phyloP scores from a whole-genome alignment of 169 alveolate species.

The Plasmodium sp. region DNA sequence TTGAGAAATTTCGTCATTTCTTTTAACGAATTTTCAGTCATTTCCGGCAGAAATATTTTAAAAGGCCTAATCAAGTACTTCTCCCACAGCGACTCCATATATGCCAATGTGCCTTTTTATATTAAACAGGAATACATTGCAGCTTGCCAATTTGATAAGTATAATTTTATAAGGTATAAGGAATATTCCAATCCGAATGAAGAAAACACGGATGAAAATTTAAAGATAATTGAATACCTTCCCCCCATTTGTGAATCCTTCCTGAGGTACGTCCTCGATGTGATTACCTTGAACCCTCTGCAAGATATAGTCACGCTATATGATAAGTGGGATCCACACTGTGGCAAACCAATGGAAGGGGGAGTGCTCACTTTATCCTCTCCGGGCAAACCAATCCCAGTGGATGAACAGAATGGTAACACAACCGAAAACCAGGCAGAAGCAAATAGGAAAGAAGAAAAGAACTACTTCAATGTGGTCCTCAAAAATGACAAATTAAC shows the following conservation, averaged over 20 bases:
- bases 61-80: slow-evolving; percentile 77
- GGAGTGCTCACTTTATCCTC: not conserved
- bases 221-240: slow-evolving; percentile 79
- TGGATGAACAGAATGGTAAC: slow-evolving; percentile 65
- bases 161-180: slow-evolving; percentile 81
- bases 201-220: slow-evolving; percentile 80
- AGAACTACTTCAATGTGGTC: slow-evolving; percentile 27
- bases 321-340: not conserved
- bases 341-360: not conserved
- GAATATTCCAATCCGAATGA: slow-evolving; percentile 80
- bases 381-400: not conserved
- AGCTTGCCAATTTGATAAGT: slow-evolving; percentile 79
- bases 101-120: slow-evolving; percentile 82
- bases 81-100: slow-evolving; percentile 78
- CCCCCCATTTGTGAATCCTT: slow-evolving; percentile 84
- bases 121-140: slow-evolving; percentile 83
- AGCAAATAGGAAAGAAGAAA: slow-evolving; percentile 24
- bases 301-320: slow-evolving; percentile 29
- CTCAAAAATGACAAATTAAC: slow-evolving; percentile 38
- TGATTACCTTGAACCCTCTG: slow-evolving; percentile 18
- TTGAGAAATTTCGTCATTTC: slow-evolving; percentile 79
- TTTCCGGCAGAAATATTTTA: slow-evolving; percentile 80
- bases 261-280: slow-evolving; percentile 74
- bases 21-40: slow-evolving; percentile 77
- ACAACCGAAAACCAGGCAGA: slow-evolving; percentile 16